These are phyloP conservation scores for Aspergillus novofumigatus DNA, from an alignment of 2,329 filamentous ascomycete genomes.

Conservation along the genomic window DNA sequence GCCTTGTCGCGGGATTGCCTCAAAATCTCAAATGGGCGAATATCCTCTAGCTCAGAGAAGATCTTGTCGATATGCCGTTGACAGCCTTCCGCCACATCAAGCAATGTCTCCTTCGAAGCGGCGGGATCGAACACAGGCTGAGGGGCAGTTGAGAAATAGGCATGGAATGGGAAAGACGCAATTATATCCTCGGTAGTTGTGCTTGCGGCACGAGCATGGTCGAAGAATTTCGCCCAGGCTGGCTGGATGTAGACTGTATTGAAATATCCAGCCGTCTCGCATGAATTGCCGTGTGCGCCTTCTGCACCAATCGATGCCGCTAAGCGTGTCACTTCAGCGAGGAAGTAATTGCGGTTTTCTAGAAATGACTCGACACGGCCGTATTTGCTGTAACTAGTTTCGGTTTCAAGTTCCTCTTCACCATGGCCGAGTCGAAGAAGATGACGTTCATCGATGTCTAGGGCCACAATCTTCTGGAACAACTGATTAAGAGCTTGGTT, in stretches of 20 bases:
- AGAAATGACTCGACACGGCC: slow-evolving; percentile 93
- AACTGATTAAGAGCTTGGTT: slow-evolving; percentile 97
- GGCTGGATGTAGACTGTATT: slow-evolving; percentile 87
- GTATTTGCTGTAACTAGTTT: slow-evolving; percentile 86
- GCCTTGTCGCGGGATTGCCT: slow-evolving; percentile 85
- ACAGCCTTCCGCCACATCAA: slow-evolving; percentile 79
- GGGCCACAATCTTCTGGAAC: slow-evolving; percentile 93
- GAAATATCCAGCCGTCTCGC: slow-evolving; percentile 96
- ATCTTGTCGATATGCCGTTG: slow-evolving; percentile 85
- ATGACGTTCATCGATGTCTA: slow-evolving; percentile 95
- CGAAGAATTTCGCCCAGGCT: slow-evolving; percentile 80
- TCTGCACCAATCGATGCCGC: slow-evolving; percentile 80
- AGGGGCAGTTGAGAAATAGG: slow-evolving; percentile 82
- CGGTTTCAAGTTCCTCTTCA: slow-evolving; percentile 86
- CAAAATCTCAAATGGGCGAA: slow-evolving; percentile 90
- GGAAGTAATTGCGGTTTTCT: slow-evolving; percentile 73
- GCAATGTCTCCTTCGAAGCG: slow-evolving; percentile 59
- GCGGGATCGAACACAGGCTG: slow-evolving; percentile 74
- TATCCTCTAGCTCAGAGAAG: slow-evolving; percentile 87
- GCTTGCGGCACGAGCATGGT: slow-evolving; percentile 55
- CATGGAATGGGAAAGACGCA: slow-evolving; percentile 77
- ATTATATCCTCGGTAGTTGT: slow-evolving; percentile 60
- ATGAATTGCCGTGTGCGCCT: slow-evolving; percentile 92
- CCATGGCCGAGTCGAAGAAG: slow-evolving; percentile 88
- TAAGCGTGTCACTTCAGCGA: slow-evolving; percentile 80